Base-by-base conservation (phyloP, 2,329 filamentous ascomycete species). In the Arthrinium phaeospermum region DNA sequence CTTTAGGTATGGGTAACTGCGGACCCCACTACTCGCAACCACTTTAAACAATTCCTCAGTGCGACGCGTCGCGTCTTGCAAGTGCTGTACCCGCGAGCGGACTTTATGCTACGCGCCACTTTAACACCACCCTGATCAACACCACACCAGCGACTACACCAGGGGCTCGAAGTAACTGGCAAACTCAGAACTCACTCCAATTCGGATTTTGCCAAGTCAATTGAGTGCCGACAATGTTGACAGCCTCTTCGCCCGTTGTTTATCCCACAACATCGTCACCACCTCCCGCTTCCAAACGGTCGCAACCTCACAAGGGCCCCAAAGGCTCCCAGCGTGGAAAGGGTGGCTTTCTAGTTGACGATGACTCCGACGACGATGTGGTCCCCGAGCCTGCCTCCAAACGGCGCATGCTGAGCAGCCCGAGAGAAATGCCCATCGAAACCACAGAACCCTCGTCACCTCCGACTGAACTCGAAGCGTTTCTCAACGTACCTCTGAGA, bases 181-280 rank as follows among this genome's bases (percentile, higher is more conserved):
- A 41, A 24, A 64, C 34, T 41, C 57, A 41, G 27, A n/a, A 67
- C 19, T 61, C 30, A 61, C 53, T 61, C 53, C 4, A 37, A 37
- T 22, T n/a, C 53, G 30, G 34, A 61, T n/a, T 19, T 22, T 30
- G 16, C 53, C 53, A 41, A 49, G 44, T 49, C 67, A 74, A 74
- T 76, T 73, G 70, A 74, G 12, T 49, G 30, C 12, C 41, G 73
- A 84, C 77, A 61, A 92, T 93, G 90, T 82, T 89, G 37, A 85
- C 87, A 49, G 85, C 88, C 51, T 91, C 91, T 8, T 91, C 91
- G 19, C 88, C 91, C 2, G 81, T 91, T 27, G 78, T 84, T 37
- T 89, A 89, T 73, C 88, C 89, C 2, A 81, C 84, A 8, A 89
- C 85, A 77, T 89, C 89, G 41, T 81, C 82, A 68, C 80, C 81